These are phyloP conservation scores for Erigeron canadensis DNA, from an alignment of 129 eudicot species.

Conservation along the genomic window DNA sequence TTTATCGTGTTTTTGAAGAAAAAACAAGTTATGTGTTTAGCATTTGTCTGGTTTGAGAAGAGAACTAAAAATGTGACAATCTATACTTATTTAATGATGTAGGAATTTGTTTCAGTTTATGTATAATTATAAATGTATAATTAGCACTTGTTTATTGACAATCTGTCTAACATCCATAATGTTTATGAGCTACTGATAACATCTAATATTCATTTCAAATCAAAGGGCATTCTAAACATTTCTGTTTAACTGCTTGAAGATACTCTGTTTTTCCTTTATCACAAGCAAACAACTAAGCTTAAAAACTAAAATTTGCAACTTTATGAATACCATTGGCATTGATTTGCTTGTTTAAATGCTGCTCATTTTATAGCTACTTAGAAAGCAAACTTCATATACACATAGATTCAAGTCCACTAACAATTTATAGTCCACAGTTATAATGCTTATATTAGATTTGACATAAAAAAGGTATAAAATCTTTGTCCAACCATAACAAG, in stretches of 20 bases:
- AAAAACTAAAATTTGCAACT: neutral
- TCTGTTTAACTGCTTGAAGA: too few species aligned
- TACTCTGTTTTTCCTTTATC: too few species aligned
- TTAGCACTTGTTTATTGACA: too few species aligned
- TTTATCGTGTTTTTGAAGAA: neutral
- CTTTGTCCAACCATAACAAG: conserved; percentile 22
- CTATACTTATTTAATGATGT: neutral
- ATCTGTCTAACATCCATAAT: too few species aligned
- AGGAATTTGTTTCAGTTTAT: neutral
- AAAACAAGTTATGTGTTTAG: neutral
- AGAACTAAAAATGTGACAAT: neutral
- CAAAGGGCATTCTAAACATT: too few species aligned
- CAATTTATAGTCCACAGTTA: neutral
- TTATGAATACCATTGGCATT: too few species aligned
- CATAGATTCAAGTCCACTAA: neutral
- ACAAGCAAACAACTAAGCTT: too few species aligned
- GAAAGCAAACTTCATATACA: neutral
- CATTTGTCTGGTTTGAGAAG: neutral
- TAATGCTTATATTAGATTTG: neutral
- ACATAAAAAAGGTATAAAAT: conserved; percentile 23
- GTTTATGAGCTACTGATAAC: too few species aligned
- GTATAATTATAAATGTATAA: too few species aligned
- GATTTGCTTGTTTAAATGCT: neutral
- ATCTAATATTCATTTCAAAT: too few species aligned
- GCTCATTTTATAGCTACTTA: neutral